A percentile compares a stretch with the other conserved stretches of the same genome.
phyloP scores from a whole-genome alignment of 139 green algal genomes.

The Asterochloris sp. region DNA sequence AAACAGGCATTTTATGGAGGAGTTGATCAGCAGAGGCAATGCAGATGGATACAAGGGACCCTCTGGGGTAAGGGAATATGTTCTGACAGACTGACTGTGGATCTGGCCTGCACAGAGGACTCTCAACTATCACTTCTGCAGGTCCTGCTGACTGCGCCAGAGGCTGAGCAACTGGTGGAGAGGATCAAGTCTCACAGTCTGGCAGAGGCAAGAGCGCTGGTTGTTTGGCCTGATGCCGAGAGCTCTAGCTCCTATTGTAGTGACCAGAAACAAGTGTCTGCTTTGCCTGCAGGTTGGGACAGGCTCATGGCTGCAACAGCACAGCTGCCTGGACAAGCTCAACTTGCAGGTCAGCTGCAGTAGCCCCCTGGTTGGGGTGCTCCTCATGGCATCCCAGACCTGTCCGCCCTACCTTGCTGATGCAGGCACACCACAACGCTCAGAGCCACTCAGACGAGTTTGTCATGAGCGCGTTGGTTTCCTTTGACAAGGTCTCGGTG shows the following conservation, averaged over 20 bases:
- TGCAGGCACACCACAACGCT: constrained; percentile 81
- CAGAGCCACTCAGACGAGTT: constrained; percentile 78
- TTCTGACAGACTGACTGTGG: too few relatives aligned
- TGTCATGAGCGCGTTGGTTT: constrained; percentile 75
- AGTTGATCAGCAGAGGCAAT: too few relatives aligned
- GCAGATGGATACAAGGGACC: too few relatives aligned
- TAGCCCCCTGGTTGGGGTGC: neutral
- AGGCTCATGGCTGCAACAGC: constrained; percentile 57
- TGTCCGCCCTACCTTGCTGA: neutral
- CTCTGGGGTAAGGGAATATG: too few relatives aligned
- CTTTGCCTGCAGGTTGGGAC: constrained; percentile 46
- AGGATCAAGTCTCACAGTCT: constrained; percentile 32
- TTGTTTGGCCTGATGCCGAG: neutral
- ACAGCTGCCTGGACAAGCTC: constrained; percentile 53
- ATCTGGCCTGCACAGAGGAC: too few relatives aligned
- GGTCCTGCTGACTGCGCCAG: constrained; percentile 41
- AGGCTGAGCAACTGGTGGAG: constrained; percentile 57
- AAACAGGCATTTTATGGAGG: too few relatives aligned
- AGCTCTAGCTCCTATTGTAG: neutral
- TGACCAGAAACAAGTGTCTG: neutral
- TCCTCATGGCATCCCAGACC: neutral
- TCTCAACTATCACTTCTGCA: constrained; percentile 11
- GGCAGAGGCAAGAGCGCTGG: neutral
- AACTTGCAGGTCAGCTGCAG: constrained; percentile 55
- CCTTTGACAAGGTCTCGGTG: constrained; percentile 59